Percentiles rank a stretch among this genome's conserved stretches.
These are phyloP conservation scores for Primulina tabacum DNA, from an alignment of 257 asterid genomes.

Conservation along the genomic window DNA sequence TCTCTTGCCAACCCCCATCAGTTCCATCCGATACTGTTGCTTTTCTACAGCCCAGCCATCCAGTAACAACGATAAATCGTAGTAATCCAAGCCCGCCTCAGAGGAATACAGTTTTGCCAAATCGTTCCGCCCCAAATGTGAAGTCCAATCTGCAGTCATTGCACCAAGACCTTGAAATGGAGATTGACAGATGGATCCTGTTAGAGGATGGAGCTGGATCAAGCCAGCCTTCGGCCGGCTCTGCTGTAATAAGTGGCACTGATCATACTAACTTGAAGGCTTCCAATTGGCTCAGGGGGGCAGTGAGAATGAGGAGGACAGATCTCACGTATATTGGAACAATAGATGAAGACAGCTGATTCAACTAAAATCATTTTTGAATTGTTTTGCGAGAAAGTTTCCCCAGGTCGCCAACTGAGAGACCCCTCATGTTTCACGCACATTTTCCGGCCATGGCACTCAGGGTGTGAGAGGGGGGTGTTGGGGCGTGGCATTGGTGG, in stretches of 20 bases:
- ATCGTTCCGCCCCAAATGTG: conserved; percentile 45
- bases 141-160: conserved; percentile 45
- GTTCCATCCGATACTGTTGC: conserved; percentile 61
- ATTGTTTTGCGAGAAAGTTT: conserved; percentile 21
- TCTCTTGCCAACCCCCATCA: conserved; percentile 78
- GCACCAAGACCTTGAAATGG: conserved; percentile 56
- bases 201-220: conserved; percentile 93
- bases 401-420: conserved; percentile 23
- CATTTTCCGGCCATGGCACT: conserved; percentile 18
- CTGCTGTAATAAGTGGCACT: conserved; percentile 43
- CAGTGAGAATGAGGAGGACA: conserved; percentile 75
- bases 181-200: conserved; percentile 77
- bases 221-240: conserved; percentile 53
- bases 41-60: conserved; percentile 68
- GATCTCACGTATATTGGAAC: conserved; percentile 84
- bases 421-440: conserved; percentile 14
- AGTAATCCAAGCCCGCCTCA: conserved; percentile 45
- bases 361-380: conserved; percentile 26
- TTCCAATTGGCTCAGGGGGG: conserved; percentile 69
- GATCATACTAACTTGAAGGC: conserved; percentile 74
- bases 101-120: conserved; percentile 46
- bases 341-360: conserved; percentile 88
- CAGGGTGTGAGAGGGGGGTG: conserved; percentile 8
- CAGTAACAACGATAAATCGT: conserved; percentile 39
- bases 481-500: conserved; percentile 26